Percentiles rank a stretch among this genome's conserved stretches.
Evolutionary conservation across 2,329 filamentous ascomycete genomes (phyloP).

Genomic region (Cryphonectria japonica): DNA sequence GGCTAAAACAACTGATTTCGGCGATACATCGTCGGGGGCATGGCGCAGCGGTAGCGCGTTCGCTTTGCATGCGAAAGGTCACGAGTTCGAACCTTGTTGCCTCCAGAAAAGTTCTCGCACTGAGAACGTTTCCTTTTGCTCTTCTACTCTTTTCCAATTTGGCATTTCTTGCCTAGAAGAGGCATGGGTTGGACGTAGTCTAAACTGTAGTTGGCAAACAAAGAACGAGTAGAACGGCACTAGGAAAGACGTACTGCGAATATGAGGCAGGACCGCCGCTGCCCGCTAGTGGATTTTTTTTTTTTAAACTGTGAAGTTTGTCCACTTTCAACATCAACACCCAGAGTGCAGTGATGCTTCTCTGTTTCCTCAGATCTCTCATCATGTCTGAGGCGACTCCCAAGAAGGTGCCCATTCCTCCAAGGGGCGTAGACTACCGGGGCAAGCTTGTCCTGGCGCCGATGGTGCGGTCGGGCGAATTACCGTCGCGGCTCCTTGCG

Average conservation of each 20-base stretch:
- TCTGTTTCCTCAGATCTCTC: constrained; percentile 24
- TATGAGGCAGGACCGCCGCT: not conserved
- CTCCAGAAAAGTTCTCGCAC: not conserved
- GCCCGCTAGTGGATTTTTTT: not conserved
- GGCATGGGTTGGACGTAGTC: not conserved
- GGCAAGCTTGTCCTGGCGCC: constrained; percentile 93
- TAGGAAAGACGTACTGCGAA: not conserved
- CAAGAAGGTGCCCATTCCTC: constrained; percentile 81
- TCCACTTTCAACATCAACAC: not conserved
- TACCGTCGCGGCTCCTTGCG: constrained; percentile 85
- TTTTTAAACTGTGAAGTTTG: not conserved
- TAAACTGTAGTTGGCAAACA: not conserved
- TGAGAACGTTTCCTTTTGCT: not conserved
- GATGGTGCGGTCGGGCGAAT: constrained; percentile 97
- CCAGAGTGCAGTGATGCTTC: constrained; percentile 22
- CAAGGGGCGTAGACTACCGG: constrained; percentile 88
- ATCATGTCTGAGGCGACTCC: constrained; percentile 58
- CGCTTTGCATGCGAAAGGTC: constrained; percentile 27
- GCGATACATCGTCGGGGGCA: constrained; percentile 1
- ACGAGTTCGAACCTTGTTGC: constrained; percentile 21
- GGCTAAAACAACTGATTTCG: not conserved
- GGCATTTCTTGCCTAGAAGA: no score
- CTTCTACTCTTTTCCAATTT: not conserved
- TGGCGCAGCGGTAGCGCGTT: constrained; percentile 26
- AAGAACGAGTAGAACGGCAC: not conserved